Conservation (phyloP, 1,139 yeast genomes). For the Zygoascus sp. region DNA sequence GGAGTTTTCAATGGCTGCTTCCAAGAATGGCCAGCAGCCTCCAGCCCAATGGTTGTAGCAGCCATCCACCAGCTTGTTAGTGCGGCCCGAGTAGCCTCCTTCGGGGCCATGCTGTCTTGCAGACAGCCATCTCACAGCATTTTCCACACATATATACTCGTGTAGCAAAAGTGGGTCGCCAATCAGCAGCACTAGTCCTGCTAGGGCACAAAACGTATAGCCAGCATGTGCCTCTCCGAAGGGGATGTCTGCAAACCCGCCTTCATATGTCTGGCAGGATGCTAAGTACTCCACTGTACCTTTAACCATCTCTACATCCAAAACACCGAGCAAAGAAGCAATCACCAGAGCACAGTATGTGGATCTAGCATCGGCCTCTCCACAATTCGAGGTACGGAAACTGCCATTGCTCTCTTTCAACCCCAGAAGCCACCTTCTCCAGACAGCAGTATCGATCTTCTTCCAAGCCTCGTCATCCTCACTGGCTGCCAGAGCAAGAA, state of each 20-base stretch:
- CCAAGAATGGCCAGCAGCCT: conserved; percentile 62
- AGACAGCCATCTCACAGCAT: conserved; percentile 54
- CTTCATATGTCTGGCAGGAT: conserved; percentile 84
- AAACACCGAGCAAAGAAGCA: conserved; percentile 60
- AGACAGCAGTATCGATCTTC: conserved; percentile 39
- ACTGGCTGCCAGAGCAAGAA: conserved; percentile 56
- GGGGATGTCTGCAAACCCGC: conserved; percentile 87
- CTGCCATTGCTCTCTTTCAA: conserved; percentile 71
- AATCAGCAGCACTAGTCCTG: conserved; percentile 54
- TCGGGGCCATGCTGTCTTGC: conserved; percentile 66
- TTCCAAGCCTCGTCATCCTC: conserved; percentile 45
- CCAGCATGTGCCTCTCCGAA: conserved; percentile 92
- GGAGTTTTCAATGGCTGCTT: conserved; percentile 37
- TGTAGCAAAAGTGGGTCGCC: conserved; percentile 33
- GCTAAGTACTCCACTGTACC: conserved; percentile 59
- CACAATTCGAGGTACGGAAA: conserved; percentile 66
- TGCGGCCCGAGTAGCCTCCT: conserved; percentile 86
- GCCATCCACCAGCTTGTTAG: conserved; percentile 92
- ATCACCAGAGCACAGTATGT: conserved; percentile 80
- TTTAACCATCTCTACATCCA: conserved; percentile 56
- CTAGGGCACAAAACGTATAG: conserved; percentile 85
- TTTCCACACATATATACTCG: conserved; percentile 27
- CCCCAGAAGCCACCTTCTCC: conserved; percentile 61
- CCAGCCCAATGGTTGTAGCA: conserved; percentile 98
- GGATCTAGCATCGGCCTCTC: conserved; percentile 84